Evolutionary conservation across 2,329 filamentous ascomycete genomes (phyloP).

Genomic region (Phyllosticta citribraziliensis): DNA sequence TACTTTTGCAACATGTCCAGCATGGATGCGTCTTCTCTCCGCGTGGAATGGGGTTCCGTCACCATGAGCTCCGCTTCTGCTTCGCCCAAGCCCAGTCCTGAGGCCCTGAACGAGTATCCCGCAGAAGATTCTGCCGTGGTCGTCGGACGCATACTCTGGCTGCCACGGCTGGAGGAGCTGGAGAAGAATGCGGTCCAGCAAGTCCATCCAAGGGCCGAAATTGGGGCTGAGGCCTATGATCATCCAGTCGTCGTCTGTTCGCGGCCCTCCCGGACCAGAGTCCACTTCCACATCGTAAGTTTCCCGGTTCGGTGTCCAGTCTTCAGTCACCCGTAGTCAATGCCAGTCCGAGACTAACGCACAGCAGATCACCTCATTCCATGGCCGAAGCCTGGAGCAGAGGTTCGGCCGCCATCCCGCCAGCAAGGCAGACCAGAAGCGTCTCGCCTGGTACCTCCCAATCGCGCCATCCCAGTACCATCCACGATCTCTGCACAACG

Average conservation of each 20-base stretch:
- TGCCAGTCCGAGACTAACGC: not conserved
- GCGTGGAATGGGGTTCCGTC: not conserved
- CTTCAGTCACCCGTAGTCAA: not conserved
- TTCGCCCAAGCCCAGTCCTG: not conserved
- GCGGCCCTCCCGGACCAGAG: constrained; percentile 16
- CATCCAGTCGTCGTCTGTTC: constrained; percentile 26
- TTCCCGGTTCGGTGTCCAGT: not conserved
- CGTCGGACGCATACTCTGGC: constrained; percentile 2
- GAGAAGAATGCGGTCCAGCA: not conserved
- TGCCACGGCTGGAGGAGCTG: not conserved
- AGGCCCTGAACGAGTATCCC: not conserved
- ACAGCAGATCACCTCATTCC: constrained; percentile 25
- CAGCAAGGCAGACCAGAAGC: constrained; percentile 19
- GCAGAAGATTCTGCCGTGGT: not conserved
- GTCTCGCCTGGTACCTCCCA: constrained; percentile 25
- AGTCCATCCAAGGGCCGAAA: not conserved
- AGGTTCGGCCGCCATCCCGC: constrained; percentile 17
- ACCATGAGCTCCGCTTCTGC: not conserved
- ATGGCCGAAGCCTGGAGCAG: constrained; percentile 23
- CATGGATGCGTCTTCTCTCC: not conserved
- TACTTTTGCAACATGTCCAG: not conserved
- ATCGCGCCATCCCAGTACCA: constrained; percentile 23
- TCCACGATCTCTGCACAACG: constrained; percentile 19
- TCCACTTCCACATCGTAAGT: constrained; percentile 28
- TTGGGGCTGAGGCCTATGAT: constrained; percentile 19